Evolutionary conservation across 2,329 filamentous ascomycete genomes (phyloP).

Genomic region (Hypoxylon sp.): DNA sequence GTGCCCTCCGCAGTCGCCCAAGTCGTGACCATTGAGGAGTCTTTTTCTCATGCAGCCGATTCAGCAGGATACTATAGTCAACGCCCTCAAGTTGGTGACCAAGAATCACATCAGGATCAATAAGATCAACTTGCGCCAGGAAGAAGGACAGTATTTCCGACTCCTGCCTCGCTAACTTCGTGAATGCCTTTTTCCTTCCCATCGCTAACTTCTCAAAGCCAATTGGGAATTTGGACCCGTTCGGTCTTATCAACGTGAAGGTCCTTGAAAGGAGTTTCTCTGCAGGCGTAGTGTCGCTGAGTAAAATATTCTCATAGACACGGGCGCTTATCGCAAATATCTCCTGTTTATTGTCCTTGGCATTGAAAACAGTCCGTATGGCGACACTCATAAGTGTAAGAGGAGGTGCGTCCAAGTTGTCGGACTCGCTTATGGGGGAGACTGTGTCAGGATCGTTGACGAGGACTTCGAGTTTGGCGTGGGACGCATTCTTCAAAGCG

Average conservation of each 20-base stretch:
- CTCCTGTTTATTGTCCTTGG: constrained; percentile 95
- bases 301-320: constrained; percentile 90
- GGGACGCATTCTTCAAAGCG: constrained; percentile 90
- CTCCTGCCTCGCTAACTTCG: constrained; percentile 88
- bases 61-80: constrained; percentile 92
- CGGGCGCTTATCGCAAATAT: constrained; percentile 92
- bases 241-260: constrained; percentile 91
- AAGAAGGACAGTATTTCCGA: constrained; percentile 89
- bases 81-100: constrained; percentile 98
- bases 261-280: constrained; percentile 91
- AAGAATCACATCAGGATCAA: constrained; percentile 93
- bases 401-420: constrained; percentile 86
- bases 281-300: constrained; percentile 88
- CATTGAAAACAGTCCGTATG: constrained; percentile 88
- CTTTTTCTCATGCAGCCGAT: constrained; percentile 88
- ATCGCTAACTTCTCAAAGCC: constrained; percentile 86
- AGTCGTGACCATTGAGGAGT: constrained; percentile 96
- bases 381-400: constrained; percentile 97
- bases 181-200: constrained; percentile 79
- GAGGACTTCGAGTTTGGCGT: constrained; percentile 94
- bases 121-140: constrained; percentile 86
- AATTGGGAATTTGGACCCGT: constrained; percentile 81
- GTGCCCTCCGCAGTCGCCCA: constrained; percentile 83
- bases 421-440: constrained; percentile 79
- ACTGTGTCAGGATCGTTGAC: constrained; percentile 85